These are phyloP conservation scores for Penicillium brasilianum DNA, from an alignment of 2,329 filamentous ascomycete genomes.

Conservation along the genomic window DNA sequence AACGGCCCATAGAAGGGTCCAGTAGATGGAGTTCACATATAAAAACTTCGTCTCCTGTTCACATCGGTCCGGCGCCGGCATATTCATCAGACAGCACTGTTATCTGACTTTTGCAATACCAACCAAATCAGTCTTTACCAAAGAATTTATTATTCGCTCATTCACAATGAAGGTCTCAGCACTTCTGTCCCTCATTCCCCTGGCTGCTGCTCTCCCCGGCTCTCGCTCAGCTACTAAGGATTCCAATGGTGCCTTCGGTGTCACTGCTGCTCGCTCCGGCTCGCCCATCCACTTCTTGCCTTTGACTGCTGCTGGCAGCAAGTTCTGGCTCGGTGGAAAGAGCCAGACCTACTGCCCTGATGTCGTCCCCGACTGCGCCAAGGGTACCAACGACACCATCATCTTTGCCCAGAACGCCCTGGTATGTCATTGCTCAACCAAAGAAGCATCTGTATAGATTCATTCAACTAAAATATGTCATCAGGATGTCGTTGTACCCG, in stretches of 20 bases:
- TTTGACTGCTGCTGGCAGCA: constrained; percentile 51
- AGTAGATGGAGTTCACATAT: constrained; percentile 10
- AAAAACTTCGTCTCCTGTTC: constrained; percentile 4
- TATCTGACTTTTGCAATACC: neutral
- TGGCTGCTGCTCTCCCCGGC: constrained; percentile 32
- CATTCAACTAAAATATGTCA: constrained; percentile 3
- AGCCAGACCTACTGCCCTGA: constrained; percentile 56
- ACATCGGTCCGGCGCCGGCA: neutral
- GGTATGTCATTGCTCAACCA: constrained; percentile 36
- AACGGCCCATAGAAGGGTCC: constrained; percentile 9
- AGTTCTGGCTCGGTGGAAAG: constrained; percentile 56
- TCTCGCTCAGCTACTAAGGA: constrained; percentile 15
- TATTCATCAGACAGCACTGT: neutral
- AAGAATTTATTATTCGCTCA: neutral
- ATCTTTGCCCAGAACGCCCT: constrained; percentile 46
- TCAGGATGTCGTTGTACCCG: constrained; percentile 60
- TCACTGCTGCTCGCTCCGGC: constrained; percentile 51
- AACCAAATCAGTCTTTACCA: constrained; percentile 5
- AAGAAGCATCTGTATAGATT: neutral
- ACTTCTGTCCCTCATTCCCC: constrained; percentile 31
- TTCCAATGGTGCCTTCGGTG: constrained; percentile 42
- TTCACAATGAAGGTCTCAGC: constrained; percentile 36
- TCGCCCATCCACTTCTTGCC: constrained; percentile 54
- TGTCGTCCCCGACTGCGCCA: constrained; percentile 43
- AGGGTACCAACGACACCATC: constrained; percentile 53